A percentile compares a stretch with the other conserved stretches of the same genome.
Conservation (phyloP, 73 alveolate species). For the Stentor roeselii region DNA sequence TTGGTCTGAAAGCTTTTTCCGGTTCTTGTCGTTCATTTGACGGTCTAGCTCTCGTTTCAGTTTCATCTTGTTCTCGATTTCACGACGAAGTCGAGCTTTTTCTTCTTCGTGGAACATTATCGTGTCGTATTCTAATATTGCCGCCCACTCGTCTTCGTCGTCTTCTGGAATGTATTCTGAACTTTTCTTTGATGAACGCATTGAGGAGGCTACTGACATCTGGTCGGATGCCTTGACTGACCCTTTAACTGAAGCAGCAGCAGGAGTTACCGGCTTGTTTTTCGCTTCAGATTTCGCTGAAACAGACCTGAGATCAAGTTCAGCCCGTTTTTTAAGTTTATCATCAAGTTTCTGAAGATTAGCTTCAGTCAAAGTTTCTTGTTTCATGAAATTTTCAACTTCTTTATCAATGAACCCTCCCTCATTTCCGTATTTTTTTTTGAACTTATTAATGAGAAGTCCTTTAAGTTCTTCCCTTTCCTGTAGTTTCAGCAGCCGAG, state of each 20-base stretch:
- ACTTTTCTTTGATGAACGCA: neutral
- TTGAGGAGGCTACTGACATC: neutral
- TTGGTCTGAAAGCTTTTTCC: neutral
- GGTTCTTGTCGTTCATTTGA: neutral
- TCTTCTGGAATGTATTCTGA: neutral
- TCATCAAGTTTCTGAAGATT: neutral
- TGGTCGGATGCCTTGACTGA: neutral
- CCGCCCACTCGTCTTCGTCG: slow-evolving; percentile 17
- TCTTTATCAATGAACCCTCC: neutral
- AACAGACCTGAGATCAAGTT: neutral
- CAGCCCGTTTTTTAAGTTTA: neutral
- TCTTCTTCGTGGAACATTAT: neutral
- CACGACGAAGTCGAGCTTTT: neutral
- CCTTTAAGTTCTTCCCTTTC: slow-evolving; percentile 9
- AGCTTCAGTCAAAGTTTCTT: neutral
- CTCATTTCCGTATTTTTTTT: neutral
- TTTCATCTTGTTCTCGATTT: neutral
- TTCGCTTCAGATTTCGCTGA: neutral
- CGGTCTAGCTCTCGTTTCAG: neutral
- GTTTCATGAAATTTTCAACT: neutral
- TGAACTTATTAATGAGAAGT: neutral
- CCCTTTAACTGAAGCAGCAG: neutral
- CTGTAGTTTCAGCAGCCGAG: neutral
- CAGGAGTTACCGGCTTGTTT: neutral
- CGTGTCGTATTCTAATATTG: neutral